These are phyloP conservation scores for Daldinia sp. DNA, from an alignment of 2,329 filamentous ascomycete species.

Conservation along the genomic window DNA sequence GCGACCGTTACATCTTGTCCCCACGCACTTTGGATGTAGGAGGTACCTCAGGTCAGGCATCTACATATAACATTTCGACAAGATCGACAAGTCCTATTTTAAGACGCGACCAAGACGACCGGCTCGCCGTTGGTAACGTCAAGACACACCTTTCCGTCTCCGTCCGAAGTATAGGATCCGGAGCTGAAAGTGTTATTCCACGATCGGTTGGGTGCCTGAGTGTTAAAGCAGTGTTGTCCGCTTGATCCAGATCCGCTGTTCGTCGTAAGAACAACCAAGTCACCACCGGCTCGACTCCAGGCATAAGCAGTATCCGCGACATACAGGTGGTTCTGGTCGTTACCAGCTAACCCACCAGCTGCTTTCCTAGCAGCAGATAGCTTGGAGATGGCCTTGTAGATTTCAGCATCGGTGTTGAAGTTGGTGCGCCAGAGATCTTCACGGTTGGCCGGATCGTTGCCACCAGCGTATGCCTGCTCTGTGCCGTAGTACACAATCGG, in stretches of 20 bases:
- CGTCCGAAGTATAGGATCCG: conserved; percentile 54
- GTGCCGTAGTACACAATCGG: conserved; percentile 75
- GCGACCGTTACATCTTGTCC: conserved; percentile 6
- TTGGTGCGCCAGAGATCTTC: conserved; percentile 69
- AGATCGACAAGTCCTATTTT: background rate
- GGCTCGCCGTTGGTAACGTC: conserved; percentile 58
- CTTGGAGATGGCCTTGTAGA: conserved; percentile 62
- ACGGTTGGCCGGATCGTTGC: conserved; percentile 63
- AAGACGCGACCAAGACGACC: conserved; percentile 52
- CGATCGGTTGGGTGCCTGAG: conserved; percentile 52
- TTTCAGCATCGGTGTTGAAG: conserved; percentile 59
- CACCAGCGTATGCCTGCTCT: conserved; percentile 69
- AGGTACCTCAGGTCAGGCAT: background rate
- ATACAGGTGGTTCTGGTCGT: conserved; percentile 61
- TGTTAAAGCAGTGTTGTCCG: conserved; percentile 58
- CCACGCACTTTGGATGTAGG: background rate
- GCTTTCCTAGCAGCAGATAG: conserved; percentile 61
- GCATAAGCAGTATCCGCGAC: conserved; percentile 58
- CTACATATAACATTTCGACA: background rate
- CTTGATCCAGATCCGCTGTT: conserved; percentile 57
- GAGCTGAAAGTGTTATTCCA: conserved; percentile 58
- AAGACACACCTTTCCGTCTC: conserved; percentile 57
- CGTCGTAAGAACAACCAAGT: conserved; percentile 60
- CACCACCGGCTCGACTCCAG: conserved; percentile 59
- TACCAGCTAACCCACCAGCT: conserved; percentile 57